Conservation (phyloP, 1,139 yeast genomes). For the Candida freyschussii region DNA sequence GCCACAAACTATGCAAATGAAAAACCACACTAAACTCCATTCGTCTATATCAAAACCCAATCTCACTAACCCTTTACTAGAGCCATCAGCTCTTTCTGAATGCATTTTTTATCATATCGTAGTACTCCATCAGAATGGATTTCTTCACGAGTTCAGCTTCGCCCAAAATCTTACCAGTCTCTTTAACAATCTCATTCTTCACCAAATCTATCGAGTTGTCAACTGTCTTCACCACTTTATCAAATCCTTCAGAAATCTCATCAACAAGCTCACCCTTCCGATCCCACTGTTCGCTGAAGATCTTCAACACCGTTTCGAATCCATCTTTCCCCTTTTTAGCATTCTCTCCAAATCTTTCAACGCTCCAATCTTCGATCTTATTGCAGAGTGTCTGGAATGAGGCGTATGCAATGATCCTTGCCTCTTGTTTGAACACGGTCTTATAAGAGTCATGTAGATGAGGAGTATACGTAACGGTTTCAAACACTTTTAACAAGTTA, state of each 20-base stretch:
- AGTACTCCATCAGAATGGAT: constrained; percentile 27
- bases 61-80: no score
- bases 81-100: constrained; percentile 23
- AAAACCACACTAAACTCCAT: no score
- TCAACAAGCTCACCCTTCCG: constrained; percentile 33
- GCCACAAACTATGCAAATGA: no score
- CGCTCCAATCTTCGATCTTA: constrained; percentile 88
- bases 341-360: constrained; percentile 82
- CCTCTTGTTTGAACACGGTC: constrained; percentile 75
- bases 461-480: constrained; percentile 76
- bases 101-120: constrained; percentile 29
- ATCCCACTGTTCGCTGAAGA: constrained; percentile 49
- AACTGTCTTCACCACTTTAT: constrained; percentile 28
- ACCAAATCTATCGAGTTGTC: constrained; percentile 25
- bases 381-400: constrained; percentile 65
- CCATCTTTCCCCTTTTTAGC: constrained; percentile 79
- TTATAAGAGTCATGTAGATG: constrained; percentile 41
- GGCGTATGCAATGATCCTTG: constrained; percentile 85
- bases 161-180: constrained; percentile 18
- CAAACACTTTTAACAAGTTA: constrained; percentile 72
- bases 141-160: constrained; percentile 25
- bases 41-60: no score
- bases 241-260: constrained; percentile 24
- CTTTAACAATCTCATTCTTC: constrained; percentile 20
- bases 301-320: constrained; percentile 69